Percentiles rank a stretch among this genome's conserved stretches.
These are phyloP conservation scores for Globisporangium rhizosaccharum DNA, from an alignment of 352 stramenopile species.

Conservation along the genomic window DNA sequence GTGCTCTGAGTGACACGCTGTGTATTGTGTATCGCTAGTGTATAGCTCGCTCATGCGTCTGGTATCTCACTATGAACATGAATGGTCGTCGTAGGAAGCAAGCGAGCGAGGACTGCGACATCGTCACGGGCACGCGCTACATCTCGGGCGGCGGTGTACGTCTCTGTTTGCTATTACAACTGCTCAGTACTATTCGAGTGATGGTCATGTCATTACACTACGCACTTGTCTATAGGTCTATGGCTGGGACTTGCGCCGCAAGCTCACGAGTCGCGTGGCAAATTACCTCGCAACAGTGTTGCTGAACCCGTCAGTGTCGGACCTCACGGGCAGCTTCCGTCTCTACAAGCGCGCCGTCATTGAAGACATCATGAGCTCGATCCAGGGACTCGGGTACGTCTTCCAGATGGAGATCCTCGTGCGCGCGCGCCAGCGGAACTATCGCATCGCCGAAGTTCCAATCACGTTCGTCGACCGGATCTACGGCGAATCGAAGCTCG, in stretches of 20 bases:
- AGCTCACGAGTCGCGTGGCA: conserved; percentile 94
- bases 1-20: neutral
- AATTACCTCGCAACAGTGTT: conserved; percentile 98
- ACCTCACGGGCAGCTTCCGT: conserved; percentile 97
- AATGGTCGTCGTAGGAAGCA: conserved; percentile 42
- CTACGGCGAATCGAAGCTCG: conserved; percentile 98
- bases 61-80: conserved; percentile 2
- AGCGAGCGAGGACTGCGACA: conserved; percentile 81
- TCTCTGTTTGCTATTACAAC: conserved; percentile 5
- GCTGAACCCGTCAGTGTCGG: conserved; percentile 91
- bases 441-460: conserved; percentile 93
- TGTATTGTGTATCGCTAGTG: neutral
- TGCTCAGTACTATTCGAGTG: neutral
- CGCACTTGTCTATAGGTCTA: conserved; percentile 56
- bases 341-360: conserved; percentile 96
- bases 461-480: conserved; percentile 99
- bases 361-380: conserved; percentile 91
- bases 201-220: neutral
- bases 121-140: conserved; percentile 97
- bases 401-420: conserved; percentile 99
- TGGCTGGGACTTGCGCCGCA: conserved; percentile 95
- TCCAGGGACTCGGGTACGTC: conserved; percentile 92
- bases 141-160: conserved; percentile 88
- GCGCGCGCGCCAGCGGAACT: conserved; percentile 87
- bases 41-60: neutral